Evolutionary conservation across 2,329 filamentous ascomycete genomes (phyloP).

Genomic region (Neonectria magnoliae): DNA sequence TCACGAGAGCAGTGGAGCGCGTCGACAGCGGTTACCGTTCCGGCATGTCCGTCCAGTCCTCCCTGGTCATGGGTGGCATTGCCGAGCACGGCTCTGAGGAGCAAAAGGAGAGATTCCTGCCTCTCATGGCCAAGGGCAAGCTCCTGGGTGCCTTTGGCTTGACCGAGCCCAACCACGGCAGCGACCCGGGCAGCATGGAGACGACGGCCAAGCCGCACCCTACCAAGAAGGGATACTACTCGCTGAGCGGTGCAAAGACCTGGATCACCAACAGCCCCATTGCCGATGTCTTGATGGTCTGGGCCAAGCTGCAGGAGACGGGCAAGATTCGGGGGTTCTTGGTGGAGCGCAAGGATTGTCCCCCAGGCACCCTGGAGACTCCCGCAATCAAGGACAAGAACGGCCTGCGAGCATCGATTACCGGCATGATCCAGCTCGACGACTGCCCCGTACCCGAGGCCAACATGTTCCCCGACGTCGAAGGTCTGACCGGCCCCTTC

Average conservation of each 20-base stretch:
- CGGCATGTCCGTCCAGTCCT: slow-evolving; percentile 93
- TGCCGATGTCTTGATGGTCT: slow-evolving; percentile 84
- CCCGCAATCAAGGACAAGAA: slow-evolving; percentile 96
- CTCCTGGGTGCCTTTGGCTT: slow-evolving; percentile 87
- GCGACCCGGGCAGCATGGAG: slow-evolving; percentile 92
- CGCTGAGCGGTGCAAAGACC: slow-evolving; percentile 85
- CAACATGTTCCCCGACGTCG: slow-evolving; percentile 93
- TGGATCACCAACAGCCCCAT: slow-evolving; percentile 98
- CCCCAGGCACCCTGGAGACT: slow-evolving; percentile 88
- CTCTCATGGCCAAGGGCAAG: slow-evolving; percentile 83
- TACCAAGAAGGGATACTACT: slow-evolving; percentile 82
- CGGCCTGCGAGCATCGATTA: slow-evolving; percentile 90
- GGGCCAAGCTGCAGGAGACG: slow-evolving; percentile 91
- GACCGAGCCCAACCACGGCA: slow-evolving; percentile 93
- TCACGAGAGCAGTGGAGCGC: slow-evolving; percentile 88
- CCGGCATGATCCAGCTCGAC: slow-evolving; percentile 97
- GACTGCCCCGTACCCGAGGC: slow-evolving; percentile 86
- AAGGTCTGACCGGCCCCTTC: slow-evolving; percentile 90
- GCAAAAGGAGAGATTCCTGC: slow-evolving; percentile 85
- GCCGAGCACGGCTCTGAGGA: slow-evolving; percentile 87
- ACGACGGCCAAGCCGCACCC: slow-evolving; percentile 85
- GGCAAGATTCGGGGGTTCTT: slow-evolving; percentile 96
- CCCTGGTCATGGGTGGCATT: slow-evolving; percentile 92
- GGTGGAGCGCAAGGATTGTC: slow-evolving; percentile 85
- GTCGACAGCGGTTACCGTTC: slow-evolving; percentile 93